Conservation (phyloP, 345 rosid genomes). For the Luvunga scandens region DNA sequence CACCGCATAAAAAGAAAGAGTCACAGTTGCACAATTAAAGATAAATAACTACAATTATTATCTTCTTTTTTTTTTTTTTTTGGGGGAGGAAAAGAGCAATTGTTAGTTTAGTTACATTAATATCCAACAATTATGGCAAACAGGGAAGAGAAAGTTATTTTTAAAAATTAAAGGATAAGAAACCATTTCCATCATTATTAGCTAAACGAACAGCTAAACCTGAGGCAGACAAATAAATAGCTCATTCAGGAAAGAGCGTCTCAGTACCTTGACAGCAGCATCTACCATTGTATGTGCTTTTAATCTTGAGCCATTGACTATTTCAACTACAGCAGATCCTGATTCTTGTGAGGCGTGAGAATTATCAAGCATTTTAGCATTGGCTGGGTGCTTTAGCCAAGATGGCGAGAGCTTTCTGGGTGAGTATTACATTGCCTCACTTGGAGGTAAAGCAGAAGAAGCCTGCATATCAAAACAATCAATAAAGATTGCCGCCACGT, state of each 20-base stretch:
- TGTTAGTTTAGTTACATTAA: neutral
- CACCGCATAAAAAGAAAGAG: neutral
- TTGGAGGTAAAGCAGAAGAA: slow-evolving; percentile 43
- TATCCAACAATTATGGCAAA: neutral
- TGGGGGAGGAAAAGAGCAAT: too few relatives aligned
- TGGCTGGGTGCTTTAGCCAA: slow-evolving; percentile 38
- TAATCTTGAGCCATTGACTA: slow-evolving; percentile 61
- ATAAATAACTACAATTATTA: neutral
- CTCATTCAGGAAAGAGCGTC: neutral
- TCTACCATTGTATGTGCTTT: slow-evolving; percentile 84
- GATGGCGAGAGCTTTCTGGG: slow-evolving; percentile 31
- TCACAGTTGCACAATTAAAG: neutral
- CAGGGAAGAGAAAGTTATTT: neutral
- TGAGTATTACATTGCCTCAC: slow-evolving; percentile 37
- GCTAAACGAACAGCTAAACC: too few relatives aligned
- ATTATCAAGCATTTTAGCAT: slow-evolving; percentile 27
- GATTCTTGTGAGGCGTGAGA: slow-evolving; percentile 49
- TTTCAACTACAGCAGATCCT: slow-evolving; percentile 63
- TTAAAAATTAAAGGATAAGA: neutral
- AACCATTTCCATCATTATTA: neutral
- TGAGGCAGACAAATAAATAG: too few relatives aligned
- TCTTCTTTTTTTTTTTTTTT: too few relatives aligned
- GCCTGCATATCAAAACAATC: slow-evolving; percentile 40
- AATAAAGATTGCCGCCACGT: slow-evolving; percentile 6
- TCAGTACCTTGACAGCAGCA: slow-evolving; percentile 74